These are phyloP conservation scores for Trametes cingulata DNA, from an alignment of 768 basidiomycete species.

Conservation along the genomic window DNA sequence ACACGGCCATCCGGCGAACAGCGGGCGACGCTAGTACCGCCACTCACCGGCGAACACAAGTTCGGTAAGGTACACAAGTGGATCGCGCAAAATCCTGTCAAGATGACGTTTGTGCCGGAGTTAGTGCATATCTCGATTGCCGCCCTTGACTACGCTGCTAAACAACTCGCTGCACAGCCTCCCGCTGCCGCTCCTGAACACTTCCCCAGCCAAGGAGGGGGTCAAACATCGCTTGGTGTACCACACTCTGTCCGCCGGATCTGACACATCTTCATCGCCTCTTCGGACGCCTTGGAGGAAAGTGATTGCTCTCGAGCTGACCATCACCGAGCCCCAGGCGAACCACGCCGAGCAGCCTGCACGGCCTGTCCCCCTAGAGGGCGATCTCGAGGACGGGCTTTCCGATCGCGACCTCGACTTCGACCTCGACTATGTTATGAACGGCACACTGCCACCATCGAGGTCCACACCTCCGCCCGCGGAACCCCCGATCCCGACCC, in stretches of 20 bases:
- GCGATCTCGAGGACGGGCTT: slow-evolving; percentile 8
- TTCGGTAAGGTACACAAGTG: slow-evolving; percentile 48
- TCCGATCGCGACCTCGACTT: neutral
- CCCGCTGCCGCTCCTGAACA: slow-evolving; percentile 38
- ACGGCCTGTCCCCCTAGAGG: neutral
- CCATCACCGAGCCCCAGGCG: slow-evolving; percentile 9
- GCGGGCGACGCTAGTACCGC: slow-evolving; percentile 45
- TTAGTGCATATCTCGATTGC: slow-evolving; percentile 28
- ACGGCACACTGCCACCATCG: neutral
- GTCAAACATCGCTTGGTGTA: slow-evolving; percentile 52
- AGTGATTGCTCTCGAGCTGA: slow-evolving; percentile 25
- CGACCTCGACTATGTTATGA: neutral
- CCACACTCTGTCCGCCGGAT: slow-evolving; percentile 32
- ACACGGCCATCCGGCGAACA: slow-evolving; percentile 37
- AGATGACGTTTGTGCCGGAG: slow-evolving; percentile 55
- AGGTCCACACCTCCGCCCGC: neutral
- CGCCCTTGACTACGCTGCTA: neutral
- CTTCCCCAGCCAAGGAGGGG: slow-evolving; percentile 33
- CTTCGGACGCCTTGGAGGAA: slow-evolving; percentile 6
- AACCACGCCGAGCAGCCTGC: neutral
- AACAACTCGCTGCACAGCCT: slow-evolving; percentile 33
- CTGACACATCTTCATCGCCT: neutral
- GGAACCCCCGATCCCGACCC: slow-evolving; percentile 8
- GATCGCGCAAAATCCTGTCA: slow-evolving; percentile 38
- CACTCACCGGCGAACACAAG: slow-evolving; percentile 43